Percentiles rank a stretch among this genome's conserved stretches.
Conservation (phyloP, 1,139 yeast genomes). For the Hansenula sp. region DNA sequence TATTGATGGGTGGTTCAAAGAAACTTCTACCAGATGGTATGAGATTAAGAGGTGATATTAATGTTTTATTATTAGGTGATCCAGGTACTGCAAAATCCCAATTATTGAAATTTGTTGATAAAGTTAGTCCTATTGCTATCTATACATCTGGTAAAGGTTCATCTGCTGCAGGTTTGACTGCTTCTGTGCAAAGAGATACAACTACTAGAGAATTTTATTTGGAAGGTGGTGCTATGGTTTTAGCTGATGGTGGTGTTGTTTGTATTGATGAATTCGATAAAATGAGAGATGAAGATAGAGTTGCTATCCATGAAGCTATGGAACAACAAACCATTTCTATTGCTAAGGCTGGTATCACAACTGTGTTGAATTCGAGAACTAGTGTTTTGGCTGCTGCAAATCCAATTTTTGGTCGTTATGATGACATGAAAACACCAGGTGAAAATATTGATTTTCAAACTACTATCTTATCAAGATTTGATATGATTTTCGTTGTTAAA, state of each 20-base stretch:
- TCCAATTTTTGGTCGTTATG: conserved; percentile 95
- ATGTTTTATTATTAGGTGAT: conserved; percentile 89
- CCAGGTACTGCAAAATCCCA: conserved; percentile 99
- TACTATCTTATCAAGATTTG: conserved; percentile 93
- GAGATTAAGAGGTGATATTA: conserved; percentile 95
- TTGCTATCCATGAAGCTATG: conserved; percentile 99
- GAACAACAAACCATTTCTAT: conserved; percentile 99
- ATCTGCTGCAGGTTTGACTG: conserved; percentile 98
- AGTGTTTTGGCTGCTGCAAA: conserved; percentile 97
- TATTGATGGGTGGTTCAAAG: conserved; percentile 92
- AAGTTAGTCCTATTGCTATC: conserved; percentile 89
- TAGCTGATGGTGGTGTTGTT: conserved; percentile 98
- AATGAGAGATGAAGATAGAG: conserved; percentile 98
- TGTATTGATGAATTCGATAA: conserved; percentile 99
- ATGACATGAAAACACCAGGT: conserved; percentile 93
- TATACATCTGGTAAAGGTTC: conserved; percentile 99
- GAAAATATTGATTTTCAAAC: conserved; percentile 98
- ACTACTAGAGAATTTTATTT: conserved; percentile 85
- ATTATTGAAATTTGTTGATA: conserved; percentile 88
- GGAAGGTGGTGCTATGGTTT: conserved; percentile 99
- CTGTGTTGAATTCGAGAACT: conserved; percentile 91
- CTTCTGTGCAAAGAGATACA: conserved; percentile 92
- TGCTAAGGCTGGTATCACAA: conserved; percentile 98
- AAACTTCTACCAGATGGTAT: conserved; percentile 92
- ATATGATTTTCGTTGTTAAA: conserved; percentile 95